Conservation (phyloP, 2,329 filamentous ascomycete species). For the Aspergillus candidus region DNA sequence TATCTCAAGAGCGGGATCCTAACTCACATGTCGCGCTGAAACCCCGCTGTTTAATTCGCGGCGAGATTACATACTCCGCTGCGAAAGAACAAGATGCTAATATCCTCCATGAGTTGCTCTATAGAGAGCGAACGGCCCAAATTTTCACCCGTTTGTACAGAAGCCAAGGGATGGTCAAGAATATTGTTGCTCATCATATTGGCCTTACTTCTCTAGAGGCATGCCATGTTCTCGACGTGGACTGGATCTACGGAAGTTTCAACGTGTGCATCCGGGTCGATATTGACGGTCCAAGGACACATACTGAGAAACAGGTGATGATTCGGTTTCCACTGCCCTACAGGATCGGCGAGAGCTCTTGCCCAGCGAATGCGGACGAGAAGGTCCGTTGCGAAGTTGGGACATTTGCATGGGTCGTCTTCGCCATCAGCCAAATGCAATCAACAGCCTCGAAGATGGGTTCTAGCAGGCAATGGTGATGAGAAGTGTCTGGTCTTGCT, state of each 20-base stretch:
- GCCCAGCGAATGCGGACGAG: slow-evolving; percentile 23
- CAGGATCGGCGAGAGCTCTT: slow-evolving; percentile 16
- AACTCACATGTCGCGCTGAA: too few relatives aligned
- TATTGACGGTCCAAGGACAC: slow-evolving; percentile 2
- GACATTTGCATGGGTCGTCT: slow-evolving; percentile 22
- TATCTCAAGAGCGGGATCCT: too few relatives aligned
- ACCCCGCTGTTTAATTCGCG: slow-evolving; percentile 3
- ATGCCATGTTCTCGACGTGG: slow-evolving; percentile 9
- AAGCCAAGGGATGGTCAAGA: slow-evolving; percentile 7
- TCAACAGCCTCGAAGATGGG: slow-evolving; percentile 7
- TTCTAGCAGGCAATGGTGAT: slow-evolving; percentile 19
- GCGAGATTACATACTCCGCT: slow-evolving; percentile 18
- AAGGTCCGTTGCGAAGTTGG: slow-evolving; percentile 24
- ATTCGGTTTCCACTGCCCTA: slow-evolving; percentile 22
- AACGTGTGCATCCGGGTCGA: slow-evolving; percentile 19
- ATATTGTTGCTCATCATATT: slow-evolving; percentile 22
- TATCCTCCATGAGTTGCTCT: slow-evolving; percentile 18
- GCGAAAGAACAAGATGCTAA: slow-evolving; percentile 19
- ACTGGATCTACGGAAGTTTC: slow-evolving; percentile 19
- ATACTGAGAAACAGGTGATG: slow-evolving; percentile 6
- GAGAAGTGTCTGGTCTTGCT: slow-evolving; percentile 22
- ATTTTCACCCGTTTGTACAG: slow-evolving; percentile 11
- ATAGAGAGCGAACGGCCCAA: slow-evolving; percentile 11
- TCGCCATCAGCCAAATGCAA: slow-evolving; percentile 21
- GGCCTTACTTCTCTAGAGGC: slow-evolving; percentile 3